Conservation (phyloP, 805 yeast species). For the Suhomyces tanzawaensis region DNA sequence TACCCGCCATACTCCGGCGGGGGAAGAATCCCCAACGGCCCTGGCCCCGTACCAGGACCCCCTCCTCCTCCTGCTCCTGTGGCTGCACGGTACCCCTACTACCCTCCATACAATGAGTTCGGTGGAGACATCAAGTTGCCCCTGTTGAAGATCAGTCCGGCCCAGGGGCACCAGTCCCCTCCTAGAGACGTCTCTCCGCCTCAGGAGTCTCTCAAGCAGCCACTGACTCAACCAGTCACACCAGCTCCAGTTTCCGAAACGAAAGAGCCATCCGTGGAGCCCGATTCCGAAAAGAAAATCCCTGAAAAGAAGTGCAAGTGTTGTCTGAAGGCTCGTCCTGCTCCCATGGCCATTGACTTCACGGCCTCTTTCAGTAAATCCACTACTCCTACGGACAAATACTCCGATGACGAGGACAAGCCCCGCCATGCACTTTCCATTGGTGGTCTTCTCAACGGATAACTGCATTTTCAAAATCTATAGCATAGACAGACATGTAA, state of each 20-base stretch:
- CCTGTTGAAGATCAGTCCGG: constrained; percentile 8
- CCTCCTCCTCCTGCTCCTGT: constrained; percentile 25
- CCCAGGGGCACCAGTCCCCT: too few relatives aligned
- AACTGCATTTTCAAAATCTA: not conserved
- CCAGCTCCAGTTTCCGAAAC: too few relatives aligned
- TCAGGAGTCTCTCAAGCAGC: too few relatives aligned
- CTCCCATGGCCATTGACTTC: constrained; percentile 28
- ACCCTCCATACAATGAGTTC: constrained; percentile 1
- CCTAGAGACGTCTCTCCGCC: too few relatives aligned
- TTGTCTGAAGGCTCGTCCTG: not conserved
- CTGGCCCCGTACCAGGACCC: constrained; percentile 44
- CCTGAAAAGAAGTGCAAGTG: not conserved
- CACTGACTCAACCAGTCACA: too few relatives aligned
- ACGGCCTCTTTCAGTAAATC: constrained; percentile 17
- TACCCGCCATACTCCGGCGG: constrained; percentile 35
- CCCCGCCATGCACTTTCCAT: constrained; percentile 32
- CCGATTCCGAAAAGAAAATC: not conserved
- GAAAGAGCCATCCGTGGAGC: not conserved
- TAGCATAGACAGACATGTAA: not conserved
- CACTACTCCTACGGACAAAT: not conserved
- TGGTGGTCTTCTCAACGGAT: constrained; percentile 38
- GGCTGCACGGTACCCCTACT: constrained; percentile 3
- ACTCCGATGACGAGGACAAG: constrained; percentile 7
- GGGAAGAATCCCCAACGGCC: constrained; percentile 40
- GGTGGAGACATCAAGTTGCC: constrained; percentile 13